A percentile compares a stretch with the other conserved stretches of the same genome.
phyloP scores from a whole-genome alignment of 352 stramenopile genomes.

The Globisporangium apiculatum region DNA sequence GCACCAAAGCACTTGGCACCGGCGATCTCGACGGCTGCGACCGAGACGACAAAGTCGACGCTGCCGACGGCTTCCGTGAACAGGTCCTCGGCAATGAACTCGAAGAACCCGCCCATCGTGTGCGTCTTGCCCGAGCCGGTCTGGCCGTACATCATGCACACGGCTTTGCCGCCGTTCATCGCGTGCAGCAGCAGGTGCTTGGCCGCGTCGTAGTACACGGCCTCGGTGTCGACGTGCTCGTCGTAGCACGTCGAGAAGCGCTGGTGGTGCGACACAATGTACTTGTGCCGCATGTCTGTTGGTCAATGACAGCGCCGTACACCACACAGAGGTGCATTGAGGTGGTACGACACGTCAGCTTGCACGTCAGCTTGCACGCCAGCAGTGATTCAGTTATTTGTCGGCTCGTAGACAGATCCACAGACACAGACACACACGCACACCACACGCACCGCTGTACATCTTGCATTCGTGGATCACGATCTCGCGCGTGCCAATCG shows the following conservation, averaged over 20 bases:
- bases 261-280: constrained; percentile 70
- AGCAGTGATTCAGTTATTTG: neutral
- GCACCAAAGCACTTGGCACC: constrained; percentile 41
- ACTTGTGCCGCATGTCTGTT: constrained; percentile 85
- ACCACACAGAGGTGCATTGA: too few relatives aligned
- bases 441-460: constrained; percentile 42
- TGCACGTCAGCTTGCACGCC: too few relatives aligned
- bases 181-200: constrained; percentile 63
- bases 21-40: constrained; percentile 55
- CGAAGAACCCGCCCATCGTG: constrained; percentile 88
- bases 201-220: constrained; percentile 32
- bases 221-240: constrained; percentile 64
- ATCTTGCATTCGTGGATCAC: constrained; percentile 89
- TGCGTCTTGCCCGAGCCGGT: constrained; percentile 92
- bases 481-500: constrained; percentile 44
- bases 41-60: constrained; percentile 38
- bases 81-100: constrained; percentile 47
- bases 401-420: constrained; percentile 18
- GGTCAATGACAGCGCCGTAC: too few relatives aligned
- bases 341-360: too few relatives aligned
- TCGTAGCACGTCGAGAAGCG: constrained; percentile 75
- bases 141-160: constrained; percentile 95
- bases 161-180: constrained; percentile 29
- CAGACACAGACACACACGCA: neutral
- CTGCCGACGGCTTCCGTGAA: constrained; percentile 44